A percentile compares a stretch with the other conserved stretches of the same genome.
These are phyloP conservation scores for Metschnikowia aberdeeniae DNA, from an alignment of 805 yeast genomes.

Conservation along the genomic window DNA sequence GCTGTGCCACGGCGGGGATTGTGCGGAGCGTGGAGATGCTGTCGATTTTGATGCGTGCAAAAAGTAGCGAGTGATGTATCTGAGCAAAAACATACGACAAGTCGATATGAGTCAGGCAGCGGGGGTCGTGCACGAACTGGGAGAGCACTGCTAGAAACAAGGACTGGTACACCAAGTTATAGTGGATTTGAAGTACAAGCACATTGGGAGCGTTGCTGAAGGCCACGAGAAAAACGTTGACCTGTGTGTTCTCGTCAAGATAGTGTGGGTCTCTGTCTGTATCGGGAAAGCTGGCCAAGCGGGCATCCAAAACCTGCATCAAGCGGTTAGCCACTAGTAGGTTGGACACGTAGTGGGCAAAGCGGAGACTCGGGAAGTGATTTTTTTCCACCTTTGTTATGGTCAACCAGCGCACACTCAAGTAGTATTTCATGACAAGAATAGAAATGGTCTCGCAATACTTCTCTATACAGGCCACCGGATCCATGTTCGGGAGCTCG, in stretches of 20 bases:
- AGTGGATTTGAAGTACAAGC: constrained; percentile 6
- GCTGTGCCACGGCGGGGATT: constrained; percentile 8
- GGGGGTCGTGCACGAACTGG: constrained; percentile 8
- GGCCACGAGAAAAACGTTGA: neutral
- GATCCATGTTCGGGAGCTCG: constrained; percentile 6
- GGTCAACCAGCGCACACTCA: constrained; percentile 13
- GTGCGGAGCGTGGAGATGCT: constrained; percentile 4
- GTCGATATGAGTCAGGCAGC: constrained; percentile 5
- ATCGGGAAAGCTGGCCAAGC: neutral
- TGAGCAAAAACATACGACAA: constrained; percentile 10
- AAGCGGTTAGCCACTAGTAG: constrained; percentile 15
- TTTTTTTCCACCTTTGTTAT: constrained; percentile 14
- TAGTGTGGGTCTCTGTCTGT: neutral
- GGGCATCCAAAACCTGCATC: constrained; percentile 10
- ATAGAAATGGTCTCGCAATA: constrained; percentile 6
- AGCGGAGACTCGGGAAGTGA: constrained; percentile 15
- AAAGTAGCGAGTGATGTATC: constrained; percentile 7
- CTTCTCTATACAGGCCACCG: constrained; percentile 8
- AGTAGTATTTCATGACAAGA: constrained; percentile 9
- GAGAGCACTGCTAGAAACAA: constrained; percentile 14
- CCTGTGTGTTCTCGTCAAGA: neutral
- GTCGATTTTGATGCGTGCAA: constrained; percentile 6
- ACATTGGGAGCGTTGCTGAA: constrained; percentile 8
- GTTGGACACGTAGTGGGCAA: constrained; percentile 14
- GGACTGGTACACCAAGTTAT: constrained; percentile 10